Percentiles rank a stretch among this genome's conserved stretches.
These are phyloP conservation scores for Bimuria novae-zelandiae DNA, from an alignment of 2,329 filamentous ascomycete genomes.

Conservation along the genomic window DNA sequence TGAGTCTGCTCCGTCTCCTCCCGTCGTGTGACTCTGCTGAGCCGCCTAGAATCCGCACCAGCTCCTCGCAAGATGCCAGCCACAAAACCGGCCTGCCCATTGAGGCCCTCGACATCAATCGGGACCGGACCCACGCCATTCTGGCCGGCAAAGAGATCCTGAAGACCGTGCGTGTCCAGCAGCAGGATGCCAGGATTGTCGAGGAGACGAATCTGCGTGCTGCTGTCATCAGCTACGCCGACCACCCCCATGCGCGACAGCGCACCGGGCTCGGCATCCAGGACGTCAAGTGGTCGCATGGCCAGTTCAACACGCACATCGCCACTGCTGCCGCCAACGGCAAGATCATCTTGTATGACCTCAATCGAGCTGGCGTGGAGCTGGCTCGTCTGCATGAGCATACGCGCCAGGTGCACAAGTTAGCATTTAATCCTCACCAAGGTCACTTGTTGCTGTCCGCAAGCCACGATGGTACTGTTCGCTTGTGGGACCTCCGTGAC, in stretches of 20 bases:
- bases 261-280: slow-evolving; percentile 65
- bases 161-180: slow-evolving; percentile 63
- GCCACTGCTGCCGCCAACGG: slow-evolving; percentile 68
- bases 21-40: slow-evolving; percentile 18
- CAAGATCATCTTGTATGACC: slow-evolving; percentile 68
- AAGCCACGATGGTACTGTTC: slow-evolving; percentile 67
- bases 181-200: slow-evolving; percentile 57
- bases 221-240: slow-evolving; percentile 62
- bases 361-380: slow-evolving; percentile 64
- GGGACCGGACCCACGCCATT: slow-evolving; percentile 65
- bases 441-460: slow-evolving; percentile 65
- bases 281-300: slow-evolving; percentile 71
- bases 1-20: no score
- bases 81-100: slow-evolving; percentile 69
- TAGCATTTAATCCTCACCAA: slow-evolving; percentile 67
- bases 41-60: slow-evolving; percentile 47
- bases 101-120: slow-evolving; percentile 66
- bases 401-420: slow-evolving; percentile 66
- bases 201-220: slow-evolving; percentile 68
- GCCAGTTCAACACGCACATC: slow-evolving; percentile 62
- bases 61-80: slow-evolving; percentile 59
- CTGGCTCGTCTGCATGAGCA: slow-evolving; percentile 67
- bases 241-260: slow-evolving; percentile 55
- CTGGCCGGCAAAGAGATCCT: slow-evolving; percentile 69
- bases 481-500: slow-evolving; percentile 67